Percentiles rank a stretch among this genome's conserved stretches.
Conservation (phyloP, 768 basidiomycete species). For the Pleurotus cornucopiae region DNA sequence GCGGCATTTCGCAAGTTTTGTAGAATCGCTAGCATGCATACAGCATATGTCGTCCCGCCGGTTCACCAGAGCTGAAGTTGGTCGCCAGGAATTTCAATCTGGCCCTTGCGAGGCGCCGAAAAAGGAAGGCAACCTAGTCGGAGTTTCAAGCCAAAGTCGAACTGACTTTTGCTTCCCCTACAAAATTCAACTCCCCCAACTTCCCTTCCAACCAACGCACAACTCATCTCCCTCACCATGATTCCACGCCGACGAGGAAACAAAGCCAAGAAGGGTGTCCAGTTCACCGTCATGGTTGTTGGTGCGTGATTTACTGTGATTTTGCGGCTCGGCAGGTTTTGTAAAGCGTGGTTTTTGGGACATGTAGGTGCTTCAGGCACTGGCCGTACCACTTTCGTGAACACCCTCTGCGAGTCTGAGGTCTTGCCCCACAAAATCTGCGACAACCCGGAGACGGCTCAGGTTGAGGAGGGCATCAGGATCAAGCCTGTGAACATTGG, state of each 20-base stretch:
- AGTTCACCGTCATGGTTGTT: conserved; percentile 97
- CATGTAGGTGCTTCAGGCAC: conserved; percentile 89
- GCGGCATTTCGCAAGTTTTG: conserved; percentile 2
- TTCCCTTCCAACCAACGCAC: conserved; percentile 12
- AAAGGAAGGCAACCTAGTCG: conserved; percentile 20
- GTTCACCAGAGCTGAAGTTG: conserved; percentile 2
- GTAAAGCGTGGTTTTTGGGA: conserved; percentile 8
- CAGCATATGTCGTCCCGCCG: background rate
- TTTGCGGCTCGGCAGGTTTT: conserved; percentile 16
- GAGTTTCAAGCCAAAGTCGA: conserved; percentile 34
- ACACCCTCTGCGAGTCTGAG: conserved; percentile 97
- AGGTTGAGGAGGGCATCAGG: conserved; percentile 89
- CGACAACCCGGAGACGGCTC: conserved; percentile 83
- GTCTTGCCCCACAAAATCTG: conserved; percentile 85
- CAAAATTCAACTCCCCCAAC: conserved; percentile 22
- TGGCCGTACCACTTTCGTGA: conserved; percentile 97
- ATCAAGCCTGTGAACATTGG: conserved; percentile 96
- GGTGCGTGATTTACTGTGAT: conserved; percentile 51
- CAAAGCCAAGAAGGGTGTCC: conserved; percentile 98
- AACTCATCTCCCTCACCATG: conserved; percentile 51
- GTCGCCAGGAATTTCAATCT: conserved; percentile 14
- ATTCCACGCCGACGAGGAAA: conserved; percentile 84
- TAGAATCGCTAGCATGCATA: conserved; percentile 7
- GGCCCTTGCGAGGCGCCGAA: conserved; percentile 20
- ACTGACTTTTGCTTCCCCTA: conserved; percentile 26